Evolutionary conservation across 179 eudicot genomes (phyloP).

Genomic region (Camellia oleifera): DNA sequence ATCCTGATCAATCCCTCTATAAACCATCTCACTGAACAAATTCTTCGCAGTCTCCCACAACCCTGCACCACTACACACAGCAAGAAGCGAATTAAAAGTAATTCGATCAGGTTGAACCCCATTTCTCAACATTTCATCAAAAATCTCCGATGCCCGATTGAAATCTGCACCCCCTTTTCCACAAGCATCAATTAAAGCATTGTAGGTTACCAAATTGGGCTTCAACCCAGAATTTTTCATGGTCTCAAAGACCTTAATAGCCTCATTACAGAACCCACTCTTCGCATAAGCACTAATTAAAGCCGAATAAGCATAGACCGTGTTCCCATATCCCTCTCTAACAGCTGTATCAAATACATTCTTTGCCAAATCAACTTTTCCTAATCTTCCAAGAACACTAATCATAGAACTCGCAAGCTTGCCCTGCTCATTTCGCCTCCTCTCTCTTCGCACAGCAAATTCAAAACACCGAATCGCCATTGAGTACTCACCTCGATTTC

Average conservation of each 20-base stretch:
- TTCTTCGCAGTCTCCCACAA: conserved; percentile 74
- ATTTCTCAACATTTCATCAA: conserved; percentile 57
- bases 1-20: conserved; percentile 78
- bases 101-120: conserved; percentile 83
- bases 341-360: conserved; percentile 68
- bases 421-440: conserved; percentile 58
- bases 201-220: conserved; percentile 90
- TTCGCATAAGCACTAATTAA: conserved; percentile 83
- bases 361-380: conserved; percentile 71
- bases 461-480: conserved; percentile 66
- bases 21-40: conserved; percentile 72
- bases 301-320: conserved; percentile 90
- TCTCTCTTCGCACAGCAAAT: conserved; percentile 58
- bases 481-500: conserved; percentile 58
- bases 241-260: conserved; percentile 59
- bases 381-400: conserved; percentile 86
- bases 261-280: conserved; percentile 71
- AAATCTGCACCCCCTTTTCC: conserved; percentile 84
- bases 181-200: conserved; percentile 95
- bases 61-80: conserved; percentile 82
- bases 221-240: conserved; percentile 74
- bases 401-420: conserved; percentile 89
- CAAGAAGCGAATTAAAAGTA: conserved; percentile 80
- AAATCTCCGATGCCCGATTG: conserved; percentile 46
- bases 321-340: conserved; percentile 66